Percentiles rank a stretch among this genome's conserved stretches.
Evolutionary conservation across 2,329 filamentous ascomycete species (phyloP).

Genomic region (Penicillium sp.): DNA sequence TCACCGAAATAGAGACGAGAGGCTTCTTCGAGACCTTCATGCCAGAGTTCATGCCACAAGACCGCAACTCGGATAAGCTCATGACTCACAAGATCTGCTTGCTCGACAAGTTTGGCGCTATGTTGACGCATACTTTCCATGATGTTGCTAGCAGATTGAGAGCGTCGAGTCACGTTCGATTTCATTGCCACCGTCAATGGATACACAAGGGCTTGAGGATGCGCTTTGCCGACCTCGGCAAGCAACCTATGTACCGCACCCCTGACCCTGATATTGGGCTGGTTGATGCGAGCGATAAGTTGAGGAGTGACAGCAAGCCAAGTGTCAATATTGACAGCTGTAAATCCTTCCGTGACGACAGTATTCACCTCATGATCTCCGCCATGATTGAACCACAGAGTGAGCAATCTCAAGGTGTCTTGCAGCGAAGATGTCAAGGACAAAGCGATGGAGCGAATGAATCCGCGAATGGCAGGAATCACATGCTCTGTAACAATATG

Average conservation of each 20-base stretch:
- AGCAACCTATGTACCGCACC: conserved; percentile 89
- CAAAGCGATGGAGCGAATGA: conserved; percentile 94
- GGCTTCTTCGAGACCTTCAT: conserved; percentile 95
- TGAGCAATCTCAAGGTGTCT: conserved; percentile 87
- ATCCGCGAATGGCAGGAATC: conserved; percentile 89
- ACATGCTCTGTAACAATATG: conserved; percentile 80
- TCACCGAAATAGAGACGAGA: conserved; percentile 96
- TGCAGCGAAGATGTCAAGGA: conserved; percentile 91
- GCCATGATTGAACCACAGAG: conserved; percentile 94
- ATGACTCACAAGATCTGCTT: conserved; percentile 91
- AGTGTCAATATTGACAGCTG: conserved; percentile 90
- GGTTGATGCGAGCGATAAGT: conserved; percentile 94
- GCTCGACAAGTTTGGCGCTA: conserved; percentile 86
- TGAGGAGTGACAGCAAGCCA: conserved; percentile 99
- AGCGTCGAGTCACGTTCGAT: conserved; percentile 80
- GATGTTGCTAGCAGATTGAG: conserved; percentile 83
- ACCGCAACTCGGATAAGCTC: conserved; percentile 97
- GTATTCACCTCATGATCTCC: conserved; percentile 83
- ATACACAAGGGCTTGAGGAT: conserved; percentile 95
- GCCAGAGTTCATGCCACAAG: conserved; percentile 98
- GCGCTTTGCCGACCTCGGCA: conserved; percentile 86
- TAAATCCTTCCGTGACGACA: conserved; percentile 86
- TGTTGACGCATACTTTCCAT: conserved; percentile 99
- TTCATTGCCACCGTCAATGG: conserved; percentile 98
- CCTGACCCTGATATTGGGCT: conserved; percentile 84